Evolutionary conservation across 192 early-diverging fungal species (phyloP).

Genomic region (Backusella tuberculispora): DNA sequence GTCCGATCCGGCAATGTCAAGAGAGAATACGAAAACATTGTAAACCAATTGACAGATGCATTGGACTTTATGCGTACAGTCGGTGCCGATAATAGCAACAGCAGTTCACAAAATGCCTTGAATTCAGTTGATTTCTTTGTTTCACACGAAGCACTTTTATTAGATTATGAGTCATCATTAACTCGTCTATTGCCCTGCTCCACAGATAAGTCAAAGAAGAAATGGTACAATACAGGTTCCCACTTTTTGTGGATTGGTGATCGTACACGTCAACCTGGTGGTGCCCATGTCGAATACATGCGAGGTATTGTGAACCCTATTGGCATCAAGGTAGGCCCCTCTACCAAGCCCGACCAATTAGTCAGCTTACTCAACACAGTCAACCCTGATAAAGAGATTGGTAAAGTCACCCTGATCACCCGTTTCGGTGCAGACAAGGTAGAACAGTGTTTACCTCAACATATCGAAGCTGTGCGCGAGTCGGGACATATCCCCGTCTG

Average conservation of each 20-base stretch:
- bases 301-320: slow-evolving; percentile 96
- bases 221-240: slow-evolving; percentile 91
- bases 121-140: slow-evolving; percentile 90
- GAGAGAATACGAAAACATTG: slow-evolving; percentile 88
- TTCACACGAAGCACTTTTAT: slow-evolving; percentile 94
- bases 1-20: slow-evolving; percentile 79
- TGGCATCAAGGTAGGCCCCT: slow-evolving; percentile 95
- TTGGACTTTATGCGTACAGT: slow-evolving; percentile 95
- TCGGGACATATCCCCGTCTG: slow-evolving; percentile 91
- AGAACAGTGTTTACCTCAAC: slow-evolving; percentile 77
- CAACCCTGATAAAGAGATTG: slow-evolving; percentile 83
- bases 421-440: slow-evolving; percentile 91
- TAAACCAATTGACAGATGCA: slow-evolving; percentile 84
- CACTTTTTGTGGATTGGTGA: slow-evolving; percentile 99
- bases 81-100: slow-evolving; percentile 68
- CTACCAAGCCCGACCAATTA: slow-evolving; percentile 87
- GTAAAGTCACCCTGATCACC: slow-evolving; percentile 95
- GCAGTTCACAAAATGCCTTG: slow-evolving; percentile 48
- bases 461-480: slow-evolving; percentile 87
- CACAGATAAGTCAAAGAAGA: slow-evolving; percentile 46
- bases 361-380: slow-evolving; percentile 83
- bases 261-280: slow-evolving; percentile 92
- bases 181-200: slow-evolving; percentile 69
- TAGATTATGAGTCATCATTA: slow-evolving; percentile 91
- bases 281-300: slow-evolving; percentile 97